Evolutionary conservation across 345 rosid species (phyloP).

Genomic region (Eutrema yunnanense): DNA sequence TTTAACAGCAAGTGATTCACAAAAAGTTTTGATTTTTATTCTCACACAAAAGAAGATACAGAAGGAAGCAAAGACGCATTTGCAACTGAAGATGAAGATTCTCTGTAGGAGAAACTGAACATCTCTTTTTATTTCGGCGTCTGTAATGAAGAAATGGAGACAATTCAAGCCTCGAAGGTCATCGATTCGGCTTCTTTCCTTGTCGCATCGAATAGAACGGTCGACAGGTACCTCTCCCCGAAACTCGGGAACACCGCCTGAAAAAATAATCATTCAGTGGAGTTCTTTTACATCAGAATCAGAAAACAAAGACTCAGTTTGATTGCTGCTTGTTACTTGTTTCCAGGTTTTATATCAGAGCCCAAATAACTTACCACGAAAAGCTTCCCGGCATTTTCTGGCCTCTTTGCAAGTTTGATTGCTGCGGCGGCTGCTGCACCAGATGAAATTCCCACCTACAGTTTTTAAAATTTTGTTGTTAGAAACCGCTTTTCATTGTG

Average conservation of each 20-base stretch:
- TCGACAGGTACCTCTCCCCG: slow-evolving; percentile 71
- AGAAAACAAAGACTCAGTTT: background rate
- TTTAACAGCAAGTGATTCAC: background rate
- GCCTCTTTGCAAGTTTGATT: slow-evolving; percentile 70
- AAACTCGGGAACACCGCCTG: slow-evolving; percentile 81
- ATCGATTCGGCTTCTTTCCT: slow-evolving; percentile 59
- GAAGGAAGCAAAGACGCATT: slow-evolving; percentile 11
- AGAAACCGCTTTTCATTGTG: background rate
- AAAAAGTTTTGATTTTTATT: slow-evolving; percentile 5
- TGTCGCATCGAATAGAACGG: slow-evolving; percentile 59
- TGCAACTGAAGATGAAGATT: slow-evolving; percentile 9
- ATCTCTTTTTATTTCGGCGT: slow-evolving; percentile 8
- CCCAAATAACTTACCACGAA: slow-evolving; percentile 54
- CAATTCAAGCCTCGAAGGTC: slow-evolving; percentile 45
- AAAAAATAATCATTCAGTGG: background rate
- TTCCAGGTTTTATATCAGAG: background rate
- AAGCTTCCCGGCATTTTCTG: slow-evolving; percentile 82
- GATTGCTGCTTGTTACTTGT: background rate
- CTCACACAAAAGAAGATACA: slow-evolving; percentile 7
- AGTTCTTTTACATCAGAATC: background rate
- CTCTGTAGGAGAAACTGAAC: background rate
- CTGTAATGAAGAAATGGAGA: slow-evolving; percentile 1
- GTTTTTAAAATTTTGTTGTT: background rate
- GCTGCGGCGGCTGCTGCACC: slow-evolving; percentile 88
- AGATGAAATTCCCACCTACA: slow-evolving; percentile 89